phyloP scores from a whole-genome alignment of 73 alveolate species.

The Stentor coeruleus region DNA sequence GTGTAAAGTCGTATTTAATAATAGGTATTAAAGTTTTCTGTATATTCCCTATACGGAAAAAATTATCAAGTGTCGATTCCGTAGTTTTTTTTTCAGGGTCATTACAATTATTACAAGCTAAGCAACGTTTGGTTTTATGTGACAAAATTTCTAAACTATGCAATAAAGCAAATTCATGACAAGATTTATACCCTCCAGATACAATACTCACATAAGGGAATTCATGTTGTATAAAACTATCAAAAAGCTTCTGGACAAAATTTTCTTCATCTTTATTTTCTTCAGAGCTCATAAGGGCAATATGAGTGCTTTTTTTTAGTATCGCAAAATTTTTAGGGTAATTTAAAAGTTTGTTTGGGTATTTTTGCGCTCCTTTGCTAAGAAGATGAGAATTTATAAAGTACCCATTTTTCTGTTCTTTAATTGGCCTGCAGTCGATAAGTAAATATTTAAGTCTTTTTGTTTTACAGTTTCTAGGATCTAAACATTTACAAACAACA shows the following conservation, averaged over 20 bases:
- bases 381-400: not conserved
- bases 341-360: not conserved
- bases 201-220: conserved; percentile 26
- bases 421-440: not conserved
- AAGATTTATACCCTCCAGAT: conserved; percentile 7
- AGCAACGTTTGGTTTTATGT: not conserved
- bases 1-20: not conserved
- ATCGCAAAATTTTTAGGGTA: not conserved
- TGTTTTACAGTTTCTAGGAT: not conserved
- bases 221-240: not conserved
- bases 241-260: not conserved
- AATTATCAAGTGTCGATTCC: not conserved
- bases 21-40: not conserved
- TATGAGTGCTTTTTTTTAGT: not conserved
- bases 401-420: not conserved
- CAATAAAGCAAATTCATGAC: conserved; percentile 11
- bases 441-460: not conserved
- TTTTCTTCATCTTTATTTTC: not conserved
- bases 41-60: not conserved
- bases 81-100: not conserved
- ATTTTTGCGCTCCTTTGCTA: not conserved
- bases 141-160: not conserved
- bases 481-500: not conserved
- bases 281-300: not conserved
- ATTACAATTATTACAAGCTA: not conserved